These are phyloP conservation scores for Heritiera fomes DNA, from an alignment of 345 rosid genomes.

Conservation along the genomic window DNA sequence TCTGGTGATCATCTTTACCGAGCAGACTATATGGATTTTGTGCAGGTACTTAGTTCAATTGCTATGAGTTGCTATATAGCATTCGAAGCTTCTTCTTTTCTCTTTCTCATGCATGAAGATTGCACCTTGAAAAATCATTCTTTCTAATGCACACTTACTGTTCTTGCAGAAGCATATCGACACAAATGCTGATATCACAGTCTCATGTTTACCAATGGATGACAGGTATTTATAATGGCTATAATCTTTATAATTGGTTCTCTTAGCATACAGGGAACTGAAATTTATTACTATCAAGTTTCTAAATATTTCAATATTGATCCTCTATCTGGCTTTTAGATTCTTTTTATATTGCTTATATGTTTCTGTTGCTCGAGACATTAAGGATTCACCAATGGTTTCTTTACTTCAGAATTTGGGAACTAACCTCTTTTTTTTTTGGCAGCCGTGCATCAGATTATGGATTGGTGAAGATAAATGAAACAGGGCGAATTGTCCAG, in stretches of 20 bases:
- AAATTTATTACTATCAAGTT: background rate
- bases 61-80: background rate
- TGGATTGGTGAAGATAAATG: constrained; percentile 76
- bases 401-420: background rate
- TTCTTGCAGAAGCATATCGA: constrained; percentile 76
- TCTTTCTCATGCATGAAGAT: background rate
- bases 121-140: background rate
- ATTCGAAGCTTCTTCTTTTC: background rate
- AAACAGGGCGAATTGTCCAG: constrained; percentile 53
- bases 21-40: constrained; percentile 74
- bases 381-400: background rate
- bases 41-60: constrained; percentile 45
- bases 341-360: background rate
- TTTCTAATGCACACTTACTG: constrained; percentile 15
- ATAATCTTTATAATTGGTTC: background rate
- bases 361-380: background rate
- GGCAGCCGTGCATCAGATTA: constrained; percentile 80
- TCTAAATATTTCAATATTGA: background rate
- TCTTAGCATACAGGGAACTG: background rate
- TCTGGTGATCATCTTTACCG: constrained; percentile 93
- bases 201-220: constrained; percentile 84
- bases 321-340: constrained; percentile 1
- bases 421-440: constrained; percentile 7
- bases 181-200: constrained; percentile 75
- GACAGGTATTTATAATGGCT: constrained; percentile 46